Base-by-base conservation (phyloP, 2,329 filamentous ascomycete genomes). In the Lachnellula suecica region DNA sequence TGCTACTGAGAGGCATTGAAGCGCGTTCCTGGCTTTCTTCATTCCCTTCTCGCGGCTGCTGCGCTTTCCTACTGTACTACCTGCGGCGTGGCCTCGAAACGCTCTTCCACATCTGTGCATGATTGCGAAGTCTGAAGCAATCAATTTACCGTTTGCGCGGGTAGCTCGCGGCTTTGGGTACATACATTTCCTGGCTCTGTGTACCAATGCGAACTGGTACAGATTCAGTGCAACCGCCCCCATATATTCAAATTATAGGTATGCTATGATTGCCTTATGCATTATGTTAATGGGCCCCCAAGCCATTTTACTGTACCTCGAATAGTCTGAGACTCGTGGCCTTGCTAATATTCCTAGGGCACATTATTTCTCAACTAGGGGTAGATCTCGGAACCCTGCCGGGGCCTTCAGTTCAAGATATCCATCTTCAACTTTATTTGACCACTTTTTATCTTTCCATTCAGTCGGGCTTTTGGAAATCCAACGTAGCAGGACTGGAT, bases 211-310 rank as follows among this genome's bases (percentile, higher is more conserved):
- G 31, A 43, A 29, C 22, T 51, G 29, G 51, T 51, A 50, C 42
- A 2, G 40, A 52, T 46, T 35, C 53, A 41, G 51, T 52, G 51
- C 48, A 24, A 49, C 58, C 54, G 17, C 47, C 24, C 43, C 47
- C 46, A 35, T 38, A 34, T 15, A 35, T 37, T 42, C 52, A 43
- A 48, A 57, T 56, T 58, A 54, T 59, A 59, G 59, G 58, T 61
- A 59, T 47, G 62, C 56, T 57, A 54, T 62, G 57, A 59, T 62
- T 55, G 51, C 52, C 56, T 56, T 62, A 57, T 54, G 53, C 52
- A 58, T 57, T 57, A 57, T 57, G 11, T 25, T 25, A 7, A 13
- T 51, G 46, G 58, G 56, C 49, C 47, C 47, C 54, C 53, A 59
- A 54, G 38, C 50, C 47, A 45, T 50, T 46, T n/a, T n/a, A n/a